phyloP scores from a whole-genome alignment of 805 yeast species.

The Wickerhamiella cacticola region DNA sequence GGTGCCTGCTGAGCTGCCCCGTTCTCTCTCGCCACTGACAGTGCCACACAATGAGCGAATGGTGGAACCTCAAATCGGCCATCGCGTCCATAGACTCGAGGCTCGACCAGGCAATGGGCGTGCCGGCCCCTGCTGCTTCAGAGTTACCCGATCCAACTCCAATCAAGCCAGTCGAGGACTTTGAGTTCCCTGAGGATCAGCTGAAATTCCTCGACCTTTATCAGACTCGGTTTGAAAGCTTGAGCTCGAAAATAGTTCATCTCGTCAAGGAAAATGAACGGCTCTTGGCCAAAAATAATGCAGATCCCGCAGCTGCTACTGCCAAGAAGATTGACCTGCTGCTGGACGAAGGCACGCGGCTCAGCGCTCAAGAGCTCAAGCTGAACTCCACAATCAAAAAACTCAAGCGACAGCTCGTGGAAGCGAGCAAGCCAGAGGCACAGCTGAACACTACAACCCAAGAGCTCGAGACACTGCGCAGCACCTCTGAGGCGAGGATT shows the following conservation, averaged over 20 bases:
- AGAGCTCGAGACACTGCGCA: slow-evolving; percentile 13
- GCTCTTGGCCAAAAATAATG: neutral
- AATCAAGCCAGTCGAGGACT: slow-evolving; percentile 7
- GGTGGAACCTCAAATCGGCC: slow-evolving; percentile 31
- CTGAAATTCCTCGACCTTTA: slow-evolving; percentile 5
- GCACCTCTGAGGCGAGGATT: slow-evolving; percentile 5
- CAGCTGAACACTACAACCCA: slow-evolving; percentile 23
- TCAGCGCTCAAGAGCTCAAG: slow-evolving; percentile 40
- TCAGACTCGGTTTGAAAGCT: slow-evolving; percentile 12
- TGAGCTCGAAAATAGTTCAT: slow-evolving; percentile 15
- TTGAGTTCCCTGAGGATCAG: slow-evolving; percentile 6
- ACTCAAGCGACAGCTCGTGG: slow-evolving; percentile 36
- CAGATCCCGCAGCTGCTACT: slow-evolving; percentile 16
- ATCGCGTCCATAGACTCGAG: slow-evolving; percentile 34
- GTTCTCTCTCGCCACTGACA: neutral
- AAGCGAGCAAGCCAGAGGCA: slow-evolving; percentile 24
- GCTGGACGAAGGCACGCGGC: slow-evolving; percentile 31
- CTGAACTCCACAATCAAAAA: slow-evolving; percentile 54
- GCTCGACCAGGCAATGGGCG: slow-evolving; percentile 31
- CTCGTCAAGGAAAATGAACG: slow-evolving; percentile 13
- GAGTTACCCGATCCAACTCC: slow-evolving; percentile 13
- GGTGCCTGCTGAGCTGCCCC: too few relatives aligned
- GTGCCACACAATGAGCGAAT: slow-evolving; percentile 16
- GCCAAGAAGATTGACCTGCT: slow-evolving; percentile 55
- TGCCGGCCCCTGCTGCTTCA: slow-evolving; percentile 19